Percentiles rank a stretch among this genome's conserved stretches.
Evolutionary conservation across 2,329 filamentous ascomycete species (phyloP).

Genomic region (Atkinsonella hypoxylon): DNA sequence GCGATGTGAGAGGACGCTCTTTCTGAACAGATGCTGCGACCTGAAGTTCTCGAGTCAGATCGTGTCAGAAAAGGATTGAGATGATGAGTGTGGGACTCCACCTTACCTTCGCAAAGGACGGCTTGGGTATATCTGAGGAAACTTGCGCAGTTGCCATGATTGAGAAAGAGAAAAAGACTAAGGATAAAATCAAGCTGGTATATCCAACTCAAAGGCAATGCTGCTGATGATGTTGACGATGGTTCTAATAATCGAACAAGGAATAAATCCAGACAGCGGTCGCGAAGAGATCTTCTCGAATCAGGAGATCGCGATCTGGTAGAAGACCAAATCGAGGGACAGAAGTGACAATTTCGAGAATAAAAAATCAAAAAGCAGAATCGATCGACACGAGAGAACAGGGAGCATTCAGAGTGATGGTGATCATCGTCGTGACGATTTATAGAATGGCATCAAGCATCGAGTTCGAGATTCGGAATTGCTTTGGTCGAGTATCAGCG

Average conservation of each 20-base stretch:
- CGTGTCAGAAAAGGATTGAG: not conserved
- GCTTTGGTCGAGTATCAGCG: constrained; percentile 1
- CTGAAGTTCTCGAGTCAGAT: constrained; percentile 17
- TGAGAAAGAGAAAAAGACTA: constrained; percentile 2
- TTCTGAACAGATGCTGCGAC: constrained; percentile 34
- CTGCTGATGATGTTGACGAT: constrained; percentile 1
- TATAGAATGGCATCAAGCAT: constrained; percentile 17
- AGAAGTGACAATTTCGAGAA: constrained; percentile 20
- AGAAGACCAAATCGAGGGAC: constrained; percentile 11
- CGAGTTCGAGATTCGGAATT: not conserved
- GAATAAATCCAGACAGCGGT: constrained; percentile 7
- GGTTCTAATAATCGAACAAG: constrained; percentile 2
- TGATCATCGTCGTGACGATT: constrained; percentile 42
- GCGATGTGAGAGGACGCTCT: constrained; percentile 10
- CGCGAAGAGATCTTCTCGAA: constrained; percentile 1
- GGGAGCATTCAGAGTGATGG: constrained; percentile 35
- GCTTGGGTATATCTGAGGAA: constrained; percentile 38
- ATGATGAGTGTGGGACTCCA: not conserved
- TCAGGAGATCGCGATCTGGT: constrained; percentile 3
- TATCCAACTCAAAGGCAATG: constrained; percentile 13
- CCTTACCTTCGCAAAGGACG: constrained; percentile 67
- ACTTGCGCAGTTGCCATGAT: constrained; percentile 37
- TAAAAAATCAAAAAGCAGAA: constrained; percentile 41
- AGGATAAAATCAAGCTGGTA: constrained; percentile 8
- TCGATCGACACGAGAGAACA: constrained; percentile 40